phyloP scores from a whole-genome alignment of 345 rosid genomes.

The Linum tenue region DNA sequence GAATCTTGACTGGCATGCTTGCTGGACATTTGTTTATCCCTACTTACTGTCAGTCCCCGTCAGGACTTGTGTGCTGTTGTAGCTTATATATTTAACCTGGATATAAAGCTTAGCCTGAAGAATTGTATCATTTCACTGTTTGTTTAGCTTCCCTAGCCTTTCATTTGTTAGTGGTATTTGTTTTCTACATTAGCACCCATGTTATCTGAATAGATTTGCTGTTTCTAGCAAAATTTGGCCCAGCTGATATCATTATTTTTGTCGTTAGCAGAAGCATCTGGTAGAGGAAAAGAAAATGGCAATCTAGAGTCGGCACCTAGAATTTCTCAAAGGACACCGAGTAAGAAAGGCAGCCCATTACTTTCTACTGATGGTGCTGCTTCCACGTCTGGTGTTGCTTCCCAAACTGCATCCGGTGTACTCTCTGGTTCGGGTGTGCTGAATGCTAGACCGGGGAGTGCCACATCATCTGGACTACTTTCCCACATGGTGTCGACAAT shows the following conservation, averaged over 20 bases:
- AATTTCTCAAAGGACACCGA: slow-evolving; percentile 44
- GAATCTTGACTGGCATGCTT: neutral
- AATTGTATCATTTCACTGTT: neutral
- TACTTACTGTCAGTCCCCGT: too few relatives aligned
- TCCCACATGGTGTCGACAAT: slow-evolving; percentile 82
- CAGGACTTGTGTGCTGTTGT: neutral
- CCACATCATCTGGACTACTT: slow-evolving; percentile 88
- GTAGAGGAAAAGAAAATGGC: slow-evolving; percentile 75
- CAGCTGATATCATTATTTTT: neutral
- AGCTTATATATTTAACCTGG: neutral
- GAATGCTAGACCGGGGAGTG: slow-evolving; percentile 94
- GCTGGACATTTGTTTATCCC: too few relatives aligned
- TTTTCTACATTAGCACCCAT: neutral
- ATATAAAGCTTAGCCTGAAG: neutral
- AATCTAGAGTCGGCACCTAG: slow-evolving; percentile 52
- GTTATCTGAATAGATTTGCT: neutral
- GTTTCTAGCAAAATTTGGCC: neutral
- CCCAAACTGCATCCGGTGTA: slow-evolving; percentile 90
- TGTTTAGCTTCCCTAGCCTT: neutral
- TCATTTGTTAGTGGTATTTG: neutral
- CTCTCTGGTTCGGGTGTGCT: slow-evolving; percentile 95
- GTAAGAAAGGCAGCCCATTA: slow-evolving; percentile 49
- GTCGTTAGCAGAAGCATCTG: slow-evolving; percentile 65
- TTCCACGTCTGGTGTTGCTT: slow-evolving; percentile 72
- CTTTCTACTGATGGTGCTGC: slow-evolving; percentile 55